These are phyloP conservation scores for Pyricularia pennisetigena DNA, from an alignment of 2,329 filamentous ascomycete genomes.

Conservation along the genomic window DNA sequence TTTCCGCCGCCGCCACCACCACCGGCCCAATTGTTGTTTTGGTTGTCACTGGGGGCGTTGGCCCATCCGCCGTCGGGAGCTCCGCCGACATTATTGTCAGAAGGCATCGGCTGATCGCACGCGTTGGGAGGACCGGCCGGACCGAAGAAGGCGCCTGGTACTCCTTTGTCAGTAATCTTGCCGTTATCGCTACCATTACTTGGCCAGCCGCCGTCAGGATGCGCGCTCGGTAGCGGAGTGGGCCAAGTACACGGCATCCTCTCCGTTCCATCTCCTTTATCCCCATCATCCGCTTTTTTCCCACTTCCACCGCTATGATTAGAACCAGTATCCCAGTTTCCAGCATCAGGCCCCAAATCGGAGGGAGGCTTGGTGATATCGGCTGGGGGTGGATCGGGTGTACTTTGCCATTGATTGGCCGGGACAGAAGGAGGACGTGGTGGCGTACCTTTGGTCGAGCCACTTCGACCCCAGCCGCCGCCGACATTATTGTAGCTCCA, in stretches of 20 bases:
- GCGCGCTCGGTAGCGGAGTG: neutral
- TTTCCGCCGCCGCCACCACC: neutral
- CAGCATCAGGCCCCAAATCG: neutral
- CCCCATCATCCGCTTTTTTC: neutral
- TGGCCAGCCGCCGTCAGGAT: neutral
- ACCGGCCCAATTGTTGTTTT: conserved; percentile 1
- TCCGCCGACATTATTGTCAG: neutral
- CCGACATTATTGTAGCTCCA: neutral
- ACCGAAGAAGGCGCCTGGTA: neutral
- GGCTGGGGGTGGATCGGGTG: neutral
- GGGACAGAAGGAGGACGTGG: neutral
- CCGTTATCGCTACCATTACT: neutral
- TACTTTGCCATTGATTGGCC: neutral
- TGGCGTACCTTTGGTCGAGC: neutral
- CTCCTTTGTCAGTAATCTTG: neutral
- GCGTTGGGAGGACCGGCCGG: neutral
- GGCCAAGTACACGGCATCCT: neutral
- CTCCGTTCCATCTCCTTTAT: neutral
- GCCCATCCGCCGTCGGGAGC: neutral
- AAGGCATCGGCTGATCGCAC: neutral
- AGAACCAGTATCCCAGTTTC: neutral
- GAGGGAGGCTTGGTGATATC: neutral
- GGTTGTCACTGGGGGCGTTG: conserved; percentile 1
- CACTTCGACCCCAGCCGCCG: neutral
- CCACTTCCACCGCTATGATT: neutral